Evolutionary conservation across 2,329 filamentous ascomycete genomes (phyloP).

Genomic region (Talaromyces sp.): DNA sequence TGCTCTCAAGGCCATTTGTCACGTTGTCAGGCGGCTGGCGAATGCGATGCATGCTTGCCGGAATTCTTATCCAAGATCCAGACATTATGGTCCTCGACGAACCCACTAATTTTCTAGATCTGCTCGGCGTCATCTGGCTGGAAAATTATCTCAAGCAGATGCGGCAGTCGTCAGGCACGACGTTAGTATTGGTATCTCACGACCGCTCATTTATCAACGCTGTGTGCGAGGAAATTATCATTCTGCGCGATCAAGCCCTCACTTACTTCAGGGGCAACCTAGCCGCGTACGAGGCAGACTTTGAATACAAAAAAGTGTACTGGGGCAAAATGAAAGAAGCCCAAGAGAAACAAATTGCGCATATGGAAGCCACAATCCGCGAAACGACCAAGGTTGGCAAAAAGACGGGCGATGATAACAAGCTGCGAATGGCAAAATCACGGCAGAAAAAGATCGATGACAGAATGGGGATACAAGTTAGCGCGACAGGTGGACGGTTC

Average conservation of each 20-base stretch:
- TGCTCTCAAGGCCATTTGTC: conserved; percentile 57
- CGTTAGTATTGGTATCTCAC: conserved; percentile 76
- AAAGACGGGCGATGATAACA: conserved; percentile 76
- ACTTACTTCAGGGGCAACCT: conserved; percentile 73
- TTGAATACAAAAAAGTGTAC: conserved; percentile 61
- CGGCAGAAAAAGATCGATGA: conserved; percentile 82
- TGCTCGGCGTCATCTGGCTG: conserved; percentile 81
- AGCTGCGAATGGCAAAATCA: conserved; percentile 78
- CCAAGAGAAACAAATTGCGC: conserved; percentile 73
- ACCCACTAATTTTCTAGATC: conserved; percentile 80
- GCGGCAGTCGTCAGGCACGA: conserved; percentile 53
- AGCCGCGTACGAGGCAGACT: conserved; percentile 65
- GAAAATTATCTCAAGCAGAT: conserved; percentile 65
- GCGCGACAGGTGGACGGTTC: conserved; percentile 67
- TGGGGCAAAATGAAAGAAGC: conserved; percentile 74
- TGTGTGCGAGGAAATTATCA: conserved; percentile 70
- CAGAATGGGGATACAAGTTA: conserved; percentile 71
- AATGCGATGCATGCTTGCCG: conserved; percentile 65
- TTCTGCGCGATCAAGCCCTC: conserved; percentile 68
- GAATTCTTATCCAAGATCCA: conserved; percentile 64
- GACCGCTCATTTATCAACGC: conserved; percentile 76
- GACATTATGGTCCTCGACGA: conserved; percentile 82
- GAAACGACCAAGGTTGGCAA: conserved; percentile 72
- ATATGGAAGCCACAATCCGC: conserved; percentile 73
- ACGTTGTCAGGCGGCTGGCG: conserved; percentile 74